Evolutionary conservation across 2,329 filamentous ascomycete genomes (phyloP).

Genomic region (Ascomycota sp.): DNA sequence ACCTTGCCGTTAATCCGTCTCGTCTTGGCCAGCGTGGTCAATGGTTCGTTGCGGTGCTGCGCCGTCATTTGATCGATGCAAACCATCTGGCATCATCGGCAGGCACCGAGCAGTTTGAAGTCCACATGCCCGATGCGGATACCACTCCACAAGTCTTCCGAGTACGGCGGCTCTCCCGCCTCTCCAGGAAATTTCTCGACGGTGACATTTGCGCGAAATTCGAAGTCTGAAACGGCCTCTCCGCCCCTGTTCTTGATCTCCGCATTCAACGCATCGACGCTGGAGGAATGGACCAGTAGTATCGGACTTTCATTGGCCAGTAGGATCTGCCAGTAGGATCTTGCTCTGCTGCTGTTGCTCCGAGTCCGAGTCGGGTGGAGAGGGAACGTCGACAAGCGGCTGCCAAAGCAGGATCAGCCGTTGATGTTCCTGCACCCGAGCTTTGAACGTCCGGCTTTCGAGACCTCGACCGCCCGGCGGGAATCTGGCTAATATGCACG

Average conservation of each 20-base stretch:
- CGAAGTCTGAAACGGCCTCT: slow-evolving; percentile 45
- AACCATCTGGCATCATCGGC: slow-evolving; percentile 86
- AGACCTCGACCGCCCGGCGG: slow-evolving; percentile 42
- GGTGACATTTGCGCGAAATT: slow-evolving; percentile 81
- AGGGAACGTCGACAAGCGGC: slow-evolving; percentile 30
- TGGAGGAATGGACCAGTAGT: slow-evolving; percentile 60
- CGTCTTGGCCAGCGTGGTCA: slow-evolving; percentile 72
- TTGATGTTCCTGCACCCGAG: slow-evolving; percentile 42
- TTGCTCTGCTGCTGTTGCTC: slow-evolving; percentile 18
- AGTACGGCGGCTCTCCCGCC: slow-evolving; percentile 37
- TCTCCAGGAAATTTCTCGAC: slow-evolving; percentile 23
- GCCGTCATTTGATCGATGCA: slow-evolving; percentile 77
- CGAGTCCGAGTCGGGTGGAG: slow-evolving; percentile 36
- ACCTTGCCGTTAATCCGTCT: slow-evolving; percentile 67
- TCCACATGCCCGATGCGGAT: slow-evolving; percentile 43
- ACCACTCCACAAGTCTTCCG: slow-evolving; percentile 59
- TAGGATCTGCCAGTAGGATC: no score
- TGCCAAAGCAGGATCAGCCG: slow-evolving; percentile 5
- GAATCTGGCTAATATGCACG: slow-evolving; percentile 70
- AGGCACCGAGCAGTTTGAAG: slow-evolving; percentile 62
- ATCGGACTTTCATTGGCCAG: slow-evolving; percentile 92
- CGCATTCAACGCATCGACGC: slow-evolving; percentile 57
- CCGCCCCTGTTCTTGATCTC: slow-evolving; percentile 43
- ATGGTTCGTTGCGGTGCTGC: slow-evolving; percentile 63
- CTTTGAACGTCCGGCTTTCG: slow-evolving; percentile 49